Evolutionary conservation across 1,284 basidiomycete species (phyloP), one percentile per base, ranked within the genome.

Genomic region (Leucoagaricus sp.): DNA sequence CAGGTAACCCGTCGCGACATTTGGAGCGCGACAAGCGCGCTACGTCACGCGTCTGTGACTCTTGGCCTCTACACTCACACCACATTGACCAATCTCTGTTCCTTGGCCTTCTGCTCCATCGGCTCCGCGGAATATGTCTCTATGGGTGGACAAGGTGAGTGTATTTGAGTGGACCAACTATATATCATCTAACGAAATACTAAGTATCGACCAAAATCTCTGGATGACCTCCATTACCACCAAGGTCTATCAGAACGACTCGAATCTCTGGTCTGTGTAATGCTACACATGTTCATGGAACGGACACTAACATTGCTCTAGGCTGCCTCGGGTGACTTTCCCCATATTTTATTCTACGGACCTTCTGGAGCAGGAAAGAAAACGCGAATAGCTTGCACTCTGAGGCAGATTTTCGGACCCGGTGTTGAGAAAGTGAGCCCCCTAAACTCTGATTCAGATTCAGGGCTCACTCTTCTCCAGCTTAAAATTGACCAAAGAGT

Each of bases 291-390:
- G 6, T 19, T 4, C 8, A 0, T 17, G 23, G 10, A 42, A 28
- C 40, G 13, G 15, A 25, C 36, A 53, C 44, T 48, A 15, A 58
- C 47, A 50, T 56, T 26, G 28, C 25, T 34, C n/a, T 65, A 93
- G 91, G 87, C 93, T 1, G 82, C 87, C 0, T 91, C 92, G 0
- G 92, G 92, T 1, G 97, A 99, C 77, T 98, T 99, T 67, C 96
- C 96, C 5, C 96, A 99, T 70, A 89, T 97, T 77, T 84, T 99
- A 10, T 98, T 99, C 76, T 99, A 98, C 68, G 97, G 96, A 0
- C 97, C 96, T 1, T 93, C 93, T 4, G 96, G 96, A 17, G 94
- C 96, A 8, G 96, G 96, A 17, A 99, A 99, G 79, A 99, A 99
- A 83, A 99, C 97, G 34, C 83, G 97, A 48, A 96, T 99, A 67